phyloP scores from a whole-genome alignment of 345 rosid genomes.

The Euclidium syriacum region DNA sequence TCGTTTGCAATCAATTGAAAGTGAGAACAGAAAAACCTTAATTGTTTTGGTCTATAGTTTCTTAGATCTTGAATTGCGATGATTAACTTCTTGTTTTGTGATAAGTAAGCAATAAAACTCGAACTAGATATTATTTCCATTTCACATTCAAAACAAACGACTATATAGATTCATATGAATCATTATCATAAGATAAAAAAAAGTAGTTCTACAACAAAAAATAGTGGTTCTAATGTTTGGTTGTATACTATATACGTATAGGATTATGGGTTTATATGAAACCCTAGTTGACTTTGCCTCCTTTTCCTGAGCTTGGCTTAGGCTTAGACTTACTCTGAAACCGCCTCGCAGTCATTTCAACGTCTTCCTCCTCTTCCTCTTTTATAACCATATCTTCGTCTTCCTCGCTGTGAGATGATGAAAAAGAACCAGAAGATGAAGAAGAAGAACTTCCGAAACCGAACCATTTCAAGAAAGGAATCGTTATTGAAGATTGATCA shows the following conservation, averaged over 20 bases:
- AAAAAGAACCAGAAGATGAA: neutral
- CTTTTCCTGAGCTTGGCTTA: conserved; percentile 7
- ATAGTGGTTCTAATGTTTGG: too few species aligned
- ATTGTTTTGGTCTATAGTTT: too few species aligned
- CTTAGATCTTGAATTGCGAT: too few species aligned
- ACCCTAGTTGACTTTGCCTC: conserved; percentile 16
- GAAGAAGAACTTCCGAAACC: conserved; percentile 1
- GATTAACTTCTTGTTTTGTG: too few species aligned
- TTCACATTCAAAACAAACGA: too few species aligned
- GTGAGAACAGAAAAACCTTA: too few species aligned
- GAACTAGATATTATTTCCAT: too few species aligned
- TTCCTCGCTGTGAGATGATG: conserved; percentile 6
- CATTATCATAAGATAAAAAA: too few species aligned
- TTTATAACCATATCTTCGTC: neutral
- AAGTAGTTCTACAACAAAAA: too few species aligned
- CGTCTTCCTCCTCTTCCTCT: conserved; percentile 6
- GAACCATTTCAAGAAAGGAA: conserved; percentile 16
- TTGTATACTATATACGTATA: neutral
- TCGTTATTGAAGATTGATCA: conserved; percentile 4
- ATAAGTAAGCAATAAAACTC: too few species aligned
- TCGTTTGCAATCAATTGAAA: too few species aligned
- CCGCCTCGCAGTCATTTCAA: neutral
- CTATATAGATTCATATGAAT: too few species aligned
- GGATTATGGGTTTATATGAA: neutral
- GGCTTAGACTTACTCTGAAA: neutral